Evolutionary conservation across 495 filamentous ascomycete species (phyloP).

Genomic region (Penicillium cataractarum): DNA sequence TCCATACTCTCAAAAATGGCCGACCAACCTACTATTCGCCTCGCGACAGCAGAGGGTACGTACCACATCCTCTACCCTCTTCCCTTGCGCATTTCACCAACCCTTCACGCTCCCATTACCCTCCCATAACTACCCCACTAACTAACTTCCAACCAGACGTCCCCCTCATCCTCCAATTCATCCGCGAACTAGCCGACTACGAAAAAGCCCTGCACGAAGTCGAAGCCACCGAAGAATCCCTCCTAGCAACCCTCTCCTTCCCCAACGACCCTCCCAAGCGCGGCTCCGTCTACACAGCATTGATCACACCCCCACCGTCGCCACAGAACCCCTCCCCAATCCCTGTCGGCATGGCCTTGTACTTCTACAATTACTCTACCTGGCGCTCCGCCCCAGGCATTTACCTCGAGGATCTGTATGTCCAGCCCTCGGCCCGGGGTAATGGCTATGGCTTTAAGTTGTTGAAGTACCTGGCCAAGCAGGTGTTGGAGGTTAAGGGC

Average conservation of each 20-base stretch:
- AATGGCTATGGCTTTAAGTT: conserved; percentile 79
- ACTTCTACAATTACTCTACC: conserved; percentile 78
- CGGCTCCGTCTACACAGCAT: conserved; percentile 48
- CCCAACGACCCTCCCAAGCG: conserved; percentile 46
- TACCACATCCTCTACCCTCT: neutral
- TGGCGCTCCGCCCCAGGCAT: conserved; percentile 88
- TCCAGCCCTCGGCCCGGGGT: conserved; percentile 68
- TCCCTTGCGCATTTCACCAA: neutral
- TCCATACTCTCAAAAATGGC: conserved; percentile 27
- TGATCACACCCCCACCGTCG: conserved; percentile 38
- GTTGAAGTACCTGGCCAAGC: conserved; percentile 77
- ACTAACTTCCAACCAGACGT: conserved; percentile 63
- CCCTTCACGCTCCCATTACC: neutral
- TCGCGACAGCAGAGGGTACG: conserved; percentile 51
- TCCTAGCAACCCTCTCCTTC: conserved; percentile 80
- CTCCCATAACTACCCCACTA: conserved; percentile 16
- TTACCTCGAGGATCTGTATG: conserved; percentile 93
- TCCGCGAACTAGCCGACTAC: conserved; percentile 87
- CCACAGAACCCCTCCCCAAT: conserved; percentile 31
- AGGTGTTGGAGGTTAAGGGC: conserved; percentile 66
- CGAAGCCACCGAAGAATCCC: conserved; percentile 73
- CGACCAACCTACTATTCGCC: conserved; percentile 48
- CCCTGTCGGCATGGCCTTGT: conserved; percentile 64
- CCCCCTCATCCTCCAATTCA: conserved; percentile 76
- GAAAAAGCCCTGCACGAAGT: conserved; percentile 73